These are phyloP conservation scores for Hypoxylon fragiforme DNA, from an alignment of 495 filamentous ascomycete species.

Conservation along the genomic window DNA sequence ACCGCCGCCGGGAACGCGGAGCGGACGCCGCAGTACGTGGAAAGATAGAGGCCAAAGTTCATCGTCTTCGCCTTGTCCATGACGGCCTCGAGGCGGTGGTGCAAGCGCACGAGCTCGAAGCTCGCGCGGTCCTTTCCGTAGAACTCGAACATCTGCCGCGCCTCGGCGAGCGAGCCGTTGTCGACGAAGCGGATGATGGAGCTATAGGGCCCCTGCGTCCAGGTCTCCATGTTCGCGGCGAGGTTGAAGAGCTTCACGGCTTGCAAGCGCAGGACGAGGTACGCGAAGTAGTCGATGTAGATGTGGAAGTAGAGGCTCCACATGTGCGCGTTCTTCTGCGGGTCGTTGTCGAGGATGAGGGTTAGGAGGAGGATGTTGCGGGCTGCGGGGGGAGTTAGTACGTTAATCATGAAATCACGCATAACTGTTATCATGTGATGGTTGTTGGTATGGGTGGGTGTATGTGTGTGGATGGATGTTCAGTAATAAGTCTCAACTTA, in stretches of 20 bases:
- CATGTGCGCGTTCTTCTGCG: slow-evolving; percentile 30
- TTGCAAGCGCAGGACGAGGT: slow-evolving; percentile 45
- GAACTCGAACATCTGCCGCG: slow-evolving; percentile 40
- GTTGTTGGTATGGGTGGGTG: background rate
- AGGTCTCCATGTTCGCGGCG: slow-evolving; percentile 41
- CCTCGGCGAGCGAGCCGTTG: slow-evolving; percentile 35
- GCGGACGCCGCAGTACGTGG: too few species aligned
- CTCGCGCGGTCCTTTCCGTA: slow-evolving; percentile 23
- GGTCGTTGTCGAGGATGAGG: slow-evolving; percentile 46
- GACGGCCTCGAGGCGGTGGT: background rate
- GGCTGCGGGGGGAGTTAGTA: slow-evolving; percentile 42
- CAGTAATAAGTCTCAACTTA: too few species aligned
- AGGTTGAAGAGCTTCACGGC: slow-evolving; percentile 43
- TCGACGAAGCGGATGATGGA: slow-evolving; percentile 42
- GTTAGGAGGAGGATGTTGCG: slow-evolving; percentile 57
- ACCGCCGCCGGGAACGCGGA: too few species aligned
- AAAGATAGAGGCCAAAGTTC: too few species aligned
- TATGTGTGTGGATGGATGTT: too few species aligned
- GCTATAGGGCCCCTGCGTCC: slow-evolving; percentile 44
- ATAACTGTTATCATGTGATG: background rate
- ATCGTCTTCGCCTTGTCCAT: background rate
- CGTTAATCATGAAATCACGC: background rate
- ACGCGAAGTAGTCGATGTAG: slow-evolving; percentile 45
- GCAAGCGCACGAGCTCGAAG: too few species aligned
- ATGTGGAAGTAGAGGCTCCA: slow-evolving; percentile 63